These are phyloP conservation scores for Clavispora fructus DNA, from an alignment of 805 yeast species.

Conservation along the genomic window DNA sequence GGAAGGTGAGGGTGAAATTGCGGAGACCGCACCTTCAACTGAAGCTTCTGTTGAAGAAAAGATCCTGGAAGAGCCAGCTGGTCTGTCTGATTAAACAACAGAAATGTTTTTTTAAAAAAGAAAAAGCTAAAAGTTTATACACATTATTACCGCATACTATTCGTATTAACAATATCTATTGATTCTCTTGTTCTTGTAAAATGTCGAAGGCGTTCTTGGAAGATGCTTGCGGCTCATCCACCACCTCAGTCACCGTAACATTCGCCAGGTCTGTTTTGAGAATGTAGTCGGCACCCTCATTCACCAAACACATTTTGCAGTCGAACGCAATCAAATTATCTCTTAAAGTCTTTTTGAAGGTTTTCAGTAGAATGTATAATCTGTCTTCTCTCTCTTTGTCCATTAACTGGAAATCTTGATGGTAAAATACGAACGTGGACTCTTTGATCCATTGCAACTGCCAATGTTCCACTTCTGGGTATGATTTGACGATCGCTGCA, in stretches of 20 bases:
- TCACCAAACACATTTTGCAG: constrained; percentile 42
- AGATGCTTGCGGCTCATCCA: neutral
- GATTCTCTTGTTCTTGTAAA: neutral
- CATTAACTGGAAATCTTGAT: constrained; percentile 30
- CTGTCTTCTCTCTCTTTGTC: constrained; percentile 36
- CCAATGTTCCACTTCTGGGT: constrained; percentile 20
- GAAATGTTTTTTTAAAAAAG: neutral
- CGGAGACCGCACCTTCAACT: neutral
- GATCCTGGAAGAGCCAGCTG: neutral
- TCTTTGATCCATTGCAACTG: constrained; percentile 38
- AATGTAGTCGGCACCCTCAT: constrained; percentile 19
- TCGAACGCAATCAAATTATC: constrained; percentile 44
- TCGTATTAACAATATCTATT: neutral
- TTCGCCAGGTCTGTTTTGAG: constrained; percentile 12
- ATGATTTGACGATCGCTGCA: constrained; percentile 15
- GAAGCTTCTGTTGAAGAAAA: neutral
- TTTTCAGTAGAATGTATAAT: constrained; percentile 35
- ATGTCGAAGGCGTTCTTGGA: neutral
- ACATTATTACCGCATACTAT: neutral
- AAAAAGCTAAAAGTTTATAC: neutral
- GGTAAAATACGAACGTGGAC: constrained; percentile 36
- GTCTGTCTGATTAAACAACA: neutral
- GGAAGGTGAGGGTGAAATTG: neutral
- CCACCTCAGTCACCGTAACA: neutral
- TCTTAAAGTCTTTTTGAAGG: constrained; percentile 28